Base-by-base conservation (phyloP, 352 stramenopile species). In the Bremia lactucae region DNA sequence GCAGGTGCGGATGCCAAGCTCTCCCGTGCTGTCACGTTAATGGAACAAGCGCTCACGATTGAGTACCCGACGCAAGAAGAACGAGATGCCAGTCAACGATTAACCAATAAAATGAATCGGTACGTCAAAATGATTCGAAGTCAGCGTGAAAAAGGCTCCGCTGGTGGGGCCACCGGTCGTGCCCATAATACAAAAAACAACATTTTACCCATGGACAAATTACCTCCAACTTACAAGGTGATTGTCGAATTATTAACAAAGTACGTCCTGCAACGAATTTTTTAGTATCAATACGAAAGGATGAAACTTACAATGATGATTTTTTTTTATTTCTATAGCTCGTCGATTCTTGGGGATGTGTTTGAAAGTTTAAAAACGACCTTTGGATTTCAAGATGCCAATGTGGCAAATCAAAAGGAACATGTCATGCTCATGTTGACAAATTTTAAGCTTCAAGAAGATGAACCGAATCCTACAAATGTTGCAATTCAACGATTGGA, bases 311-410 rank as follows among this genome's bases (percentile, higher is more conserved):
- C n/a, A n/a, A n/a, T n/a, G n/a, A n/a, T n/a, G n/a, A n/a, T n/a
- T n/a, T n/a, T n/a, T n/a, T n/a, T n/a, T n/a, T n/a, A n/a, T n/a
- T 46, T 88, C 4, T 76, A 62, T 50, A 72, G 77, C 55, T 80
- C 57, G 18, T 49, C 48, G 18, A 46, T 46, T 2, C 28, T 52
- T 20, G 77, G 76, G 2, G 68, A 89, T 40, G 79, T 89, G 22
- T 96, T 89, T 49, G 90, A 97, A 49, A 75, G 90, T 36, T 55
- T 98, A 4, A 94, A 94, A 26, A 92, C 89, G 58, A 95, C 93
- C 25, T 97, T 97, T 57, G 94, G 94, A 15, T 98, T 98, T 64
- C 94, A 98, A 60, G 79, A 94, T 36, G 62, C 76, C 42, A 92
- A 69, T 40, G 70, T 74, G 10, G 51, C 74, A 2, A 87, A 86